These are phyloP conservation scores for Cladophialophora chaetospira DNA, from an alignment of 2,329 filamentous ascomycete genomes.

Conservation along the genomic window DNA sequence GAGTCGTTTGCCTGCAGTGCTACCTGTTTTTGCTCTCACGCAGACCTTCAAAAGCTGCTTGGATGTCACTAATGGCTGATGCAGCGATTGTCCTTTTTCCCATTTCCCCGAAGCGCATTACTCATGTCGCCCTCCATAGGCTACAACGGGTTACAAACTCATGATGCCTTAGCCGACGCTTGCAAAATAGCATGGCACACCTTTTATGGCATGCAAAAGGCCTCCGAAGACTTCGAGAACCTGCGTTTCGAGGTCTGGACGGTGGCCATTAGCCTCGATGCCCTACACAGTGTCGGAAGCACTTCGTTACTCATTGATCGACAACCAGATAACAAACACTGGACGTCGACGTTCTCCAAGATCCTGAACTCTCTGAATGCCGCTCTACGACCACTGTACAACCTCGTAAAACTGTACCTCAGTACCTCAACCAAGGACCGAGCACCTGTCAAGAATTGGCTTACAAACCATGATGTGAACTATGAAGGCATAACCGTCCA, in stretches of 20 bases:
- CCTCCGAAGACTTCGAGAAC: slow-evolving; percentile 30
- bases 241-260: slow-evolving; percentile 31
- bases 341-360: slow-evolving; percentile 29
- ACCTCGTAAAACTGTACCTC: slow-evolving; percentile 26
- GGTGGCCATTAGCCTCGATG: slow-evolving; percentile 28
- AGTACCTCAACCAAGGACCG: slow-evolving; percentile 21
- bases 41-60: slow-evolving; percentile 7
- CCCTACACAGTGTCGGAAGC: slow-evolving; percentile 28
- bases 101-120: not conserved
- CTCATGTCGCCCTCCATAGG: slow-evolving; percentile 20
- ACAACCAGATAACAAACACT: slow-evolving; percentile 25
- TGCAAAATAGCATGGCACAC: slow-evolving; percentile 30
- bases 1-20: not conserved
- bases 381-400: slow-evolving; percentile 25
- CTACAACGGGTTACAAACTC: slow-evolving; percentile 13
- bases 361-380: slow-evolving; percentile 24
- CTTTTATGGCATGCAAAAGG: slow-evolving; percentile 30
- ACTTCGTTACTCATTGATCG: slow-evolving; percentile 28
- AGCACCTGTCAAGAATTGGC: slow-evolving; percentile 23
- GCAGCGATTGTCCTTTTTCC: not conserved
- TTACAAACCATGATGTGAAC: slow-evolving; percentile 20
- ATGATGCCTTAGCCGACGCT: slow-evolving; percentile 23
- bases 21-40: not conserved
- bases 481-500: slow-evolving; percentile 29
- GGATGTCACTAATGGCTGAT: not conserved